Conservation (phyloP, 140 eudicot genomes). For the Flaveria floridana region DNA sequence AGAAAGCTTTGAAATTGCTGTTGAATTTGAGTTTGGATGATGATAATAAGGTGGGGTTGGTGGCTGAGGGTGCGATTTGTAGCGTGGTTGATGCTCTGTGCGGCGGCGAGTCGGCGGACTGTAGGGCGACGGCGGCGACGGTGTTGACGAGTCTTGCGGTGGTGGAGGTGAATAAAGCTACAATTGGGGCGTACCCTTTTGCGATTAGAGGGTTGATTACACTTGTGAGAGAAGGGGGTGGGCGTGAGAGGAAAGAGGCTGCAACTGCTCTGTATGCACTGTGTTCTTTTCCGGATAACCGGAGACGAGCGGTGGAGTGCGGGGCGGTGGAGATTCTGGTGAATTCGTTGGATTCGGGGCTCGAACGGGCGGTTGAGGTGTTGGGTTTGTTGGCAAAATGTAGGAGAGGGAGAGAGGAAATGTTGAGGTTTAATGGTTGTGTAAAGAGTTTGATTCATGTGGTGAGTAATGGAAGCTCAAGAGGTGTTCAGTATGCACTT, state of each 20-base stretch:
- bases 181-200: constrained; percentile 87
- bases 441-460: constrained; percentile 51
- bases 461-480: constrained; percentile 69
- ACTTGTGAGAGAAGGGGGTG: constrained; percentile 51
- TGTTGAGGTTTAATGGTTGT: constrained; percentile 51
- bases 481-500: constrained; percentile 81
- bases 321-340: constrained; percentile 63
- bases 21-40: constrained; percentile 85
- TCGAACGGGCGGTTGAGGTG: constrained; percentile 89
- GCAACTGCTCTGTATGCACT: constrained; percentile 79
- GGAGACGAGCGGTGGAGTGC: constrained; percentile 69
- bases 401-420: constrained; percentile 60
- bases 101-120: constrained; percentile 44
- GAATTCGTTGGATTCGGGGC: constrained; percentile 46
- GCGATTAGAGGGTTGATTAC: constrained; percentile 57
- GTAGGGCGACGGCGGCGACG: constrained; percentile 88
- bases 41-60: constrained; percentile 88
- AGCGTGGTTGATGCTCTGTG: constrained; percentile 46
- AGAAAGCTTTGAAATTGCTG: constrained; percentile 63
- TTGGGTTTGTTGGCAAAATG: constrained; percentile 77
- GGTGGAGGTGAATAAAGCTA: constrained; percentile 88
- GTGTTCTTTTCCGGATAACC: constrained; percentile 76
- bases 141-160: constrained; percentile 85
- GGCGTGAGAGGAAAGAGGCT: constrained; percentile 77
- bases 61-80: constrained; percentile 91